Evolutionary conservation across 352 stramenopile genomes (phyloP).

Genomic region (Globisporangium middletonii): DNA sequence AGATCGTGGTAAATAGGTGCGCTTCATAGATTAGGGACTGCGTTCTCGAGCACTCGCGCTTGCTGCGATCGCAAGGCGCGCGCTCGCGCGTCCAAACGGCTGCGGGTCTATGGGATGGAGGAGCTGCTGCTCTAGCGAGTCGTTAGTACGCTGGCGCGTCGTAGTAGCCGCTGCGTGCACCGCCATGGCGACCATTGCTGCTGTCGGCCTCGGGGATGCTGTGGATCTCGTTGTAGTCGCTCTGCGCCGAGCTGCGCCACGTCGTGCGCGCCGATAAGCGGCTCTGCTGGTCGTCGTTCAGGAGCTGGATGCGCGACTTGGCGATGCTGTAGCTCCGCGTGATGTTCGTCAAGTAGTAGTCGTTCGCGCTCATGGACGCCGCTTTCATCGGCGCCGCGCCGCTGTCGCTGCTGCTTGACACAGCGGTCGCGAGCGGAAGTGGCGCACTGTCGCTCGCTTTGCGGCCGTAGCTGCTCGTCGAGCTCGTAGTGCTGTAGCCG

Average conservation of each 20-base stretch:
- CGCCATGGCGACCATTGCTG: neutral
- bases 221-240: slow-evolving; percentile 15
- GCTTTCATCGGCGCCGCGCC: neutral
- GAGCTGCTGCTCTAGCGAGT: neutral
- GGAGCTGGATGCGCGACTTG: slow-evolving; percentile 18
- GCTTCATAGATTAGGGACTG: too few relatives aligned
- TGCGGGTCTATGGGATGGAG: neutral
- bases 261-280: slow-evolving; percentile 15
- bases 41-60: too few relatives aligned
- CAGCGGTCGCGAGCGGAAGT: neutral
- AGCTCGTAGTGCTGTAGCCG: slow-evolving; percentile 3
- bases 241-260: slow-evolving; percentile 14
- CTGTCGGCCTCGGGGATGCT: slow-evolving; percentile 13
- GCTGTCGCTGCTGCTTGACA: neutral
- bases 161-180: neutral
- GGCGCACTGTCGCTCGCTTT: neutral
- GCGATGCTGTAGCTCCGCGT: slow-evolving; percentile 12
- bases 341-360: slow-evolving; percentile 17
- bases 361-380: slow-evolving; percentile 6
- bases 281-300: slow-evolving; percentile 18
- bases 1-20: too few relatives aligned
- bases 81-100: too few relatives aligned
- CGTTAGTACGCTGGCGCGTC: slow-evolving; percentile 1
- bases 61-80: too few relatives aligned
- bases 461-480: slow-evolving; percentile 1